Evolutionary conservation across 768 basidiomycete genomes (phyloP), one percentile per base, ranked within the genome.

Genomic region (Phaeotremella fagi): DNA sequence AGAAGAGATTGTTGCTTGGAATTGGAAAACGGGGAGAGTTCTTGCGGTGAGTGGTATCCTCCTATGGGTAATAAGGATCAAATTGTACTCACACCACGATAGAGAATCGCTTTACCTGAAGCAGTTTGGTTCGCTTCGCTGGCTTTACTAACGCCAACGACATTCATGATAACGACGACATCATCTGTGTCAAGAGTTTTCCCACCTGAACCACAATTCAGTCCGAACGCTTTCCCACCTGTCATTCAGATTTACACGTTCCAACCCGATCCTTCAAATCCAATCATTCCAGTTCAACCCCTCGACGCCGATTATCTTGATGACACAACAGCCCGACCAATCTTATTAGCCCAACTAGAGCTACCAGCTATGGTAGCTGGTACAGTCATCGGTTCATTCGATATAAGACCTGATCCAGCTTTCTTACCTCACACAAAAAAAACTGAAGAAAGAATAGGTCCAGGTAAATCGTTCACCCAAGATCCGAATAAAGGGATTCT

Each of bases 1-100:
- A 16, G 79, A 77, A 26, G 80, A 82, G 58, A 66, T 85, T 12
- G 72, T 79, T 22, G 73, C 84, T 20, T 86, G 83, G 84, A 79
- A 86, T 50, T 86, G 85, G 85, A 81, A 80, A 63, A 82, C 79
- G 3, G 82, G 82, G 4, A 60, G 68, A 9, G 64, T 75, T 5
- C 66, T 82, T 59, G 53, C 80, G 57, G 84, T 86, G 61, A 75
- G 80, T 75, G 20, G 15, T 11, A 41, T 23, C 45, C 15, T 7
- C 27, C 22, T 23, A 26, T 4, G 11, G 12, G 41, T 9, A 12
- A 11, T 9, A 20, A 9, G 20, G 7, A n/a, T 43, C 11, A 18
- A n/a, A 9, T 18, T 43, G 42, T 20, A 11, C n/a, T 9, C 18
- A 18, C 4, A 9, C 14, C 29, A 23, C n/a, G 36, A 18, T 43